A percentile compares a stretch with the other conserved stretches of the same genome.
These are phyloP conservation scores for Cairneyella variabilis DNA, from an alignment of 495 filamentous ascomycete genomes.

Conservation along the genomic window DNA sequence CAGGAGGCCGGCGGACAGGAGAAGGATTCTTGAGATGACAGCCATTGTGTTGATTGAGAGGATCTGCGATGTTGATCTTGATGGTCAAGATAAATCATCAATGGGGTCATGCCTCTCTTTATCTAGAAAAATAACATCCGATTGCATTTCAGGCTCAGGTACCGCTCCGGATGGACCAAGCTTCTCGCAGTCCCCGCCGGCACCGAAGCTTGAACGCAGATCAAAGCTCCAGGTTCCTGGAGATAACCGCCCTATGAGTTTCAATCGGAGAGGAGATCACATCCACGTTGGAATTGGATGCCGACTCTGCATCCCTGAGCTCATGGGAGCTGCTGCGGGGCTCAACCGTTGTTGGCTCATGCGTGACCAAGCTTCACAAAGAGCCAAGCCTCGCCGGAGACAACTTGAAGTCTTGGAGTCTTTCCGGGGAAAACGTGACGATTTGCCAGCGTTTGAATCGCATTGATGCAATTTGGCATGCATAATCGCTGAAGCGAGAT, in stretches of 20 bases:
- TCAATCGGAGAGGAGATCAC: background rate
- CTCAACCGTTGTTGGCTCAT: background rate
- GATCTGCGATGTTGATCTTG: background rate
- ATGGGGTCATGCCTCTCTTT: too few relatives aligned
- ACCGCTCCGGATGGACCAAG: background rate
- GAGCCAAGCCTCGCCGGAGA: too few relatives aligned
- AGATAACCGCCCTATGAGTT: background rate
- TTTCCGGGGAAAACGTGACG: background rate
- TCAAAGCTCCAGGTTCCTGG: too few relatives aligned
- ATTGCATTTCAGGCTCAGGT: background rate
- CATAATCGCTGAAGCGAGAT: background rate
- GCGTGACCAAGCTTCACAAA: background rate
- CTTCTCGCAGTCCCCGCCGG: background rate
- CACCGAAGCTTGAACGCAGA: background rate
- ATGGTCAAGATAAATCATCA: background rate
- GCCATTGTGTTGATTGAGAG: slow-evolving; percentile 10
- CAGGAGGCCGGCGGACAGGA: slow-evolving; percentile 17
- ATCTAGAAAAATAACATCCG: background rate
- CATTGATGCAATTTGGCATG: background rate
- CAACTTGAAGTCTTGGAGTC: background rate
- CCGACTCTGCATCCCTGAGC: too few relatives aligned
- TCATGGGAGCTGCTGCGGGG: too few relatives aligned
- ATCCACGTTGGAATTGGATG: background rate
- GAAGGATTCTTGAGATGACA: slow-evolving; percentile 14
- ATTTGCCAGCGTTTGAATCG: background rate